Evolutionary conservation across 2,329 filamentous ascomycete species (phyloP), one percentile per base, ranked within the genome.

Genomic region (Scedosporium minutisporum): DNA sequence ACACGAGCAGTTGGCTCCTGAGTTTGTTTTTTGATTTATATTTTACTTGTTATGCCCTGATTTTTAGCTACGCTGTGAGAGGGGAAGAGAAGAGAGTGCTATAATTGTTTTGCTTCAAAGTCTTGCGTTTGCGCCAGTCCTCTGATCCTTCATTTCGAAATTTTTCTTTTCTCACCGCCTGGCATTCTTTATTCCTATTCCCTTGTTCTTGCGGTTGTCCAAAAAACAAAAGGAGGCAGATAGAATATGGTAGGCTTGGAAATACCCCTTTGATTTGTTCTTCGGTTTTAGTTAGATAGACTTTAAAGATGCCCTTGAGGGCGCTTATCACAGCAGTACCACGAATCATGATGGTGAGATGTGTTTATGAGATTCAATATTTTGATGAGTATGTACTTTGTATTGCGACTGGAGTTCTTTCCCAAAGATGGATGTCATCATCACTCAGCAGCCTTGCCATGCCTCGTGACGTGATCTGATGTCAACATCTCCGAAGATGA

Each of bases 221-320:
- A 33, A 14, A 33, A 48, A 33, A 14, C 16, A 53, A 33, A 53
- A 53, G 51, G 59, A 61, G 59, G 27, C 46, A 18, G 44, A 53
- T 48, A 55, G 59, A 61, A 61, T 18, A 23, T 61, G 21, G 23
- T 25, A 53, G 44, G 59, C 59, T 61, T 61, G 59, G 59, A 61
- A 61, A 61, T 61, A 61, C 59, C 59, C 59, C 33, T 42, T n/a
- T 41, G 14, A 21, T 57, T 38, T 38, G 10, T 38, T 44, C 12
- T 60, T 48, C 16, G 42, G 9, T 29, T 60, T 23, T 44, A 23
- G 23, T 48, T 60, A 60, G 58, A 60, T 60, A 29, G 59, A 33
- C 12, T n/a, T n/a, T n/a, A 46, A 18, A 51, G 27, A 46, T 21
- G 16, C 44, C 44, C 51, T 12, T 27, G 51, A 55, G 51, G 51